Conservation (phyloP, 2,329 filamentous ascomycete genomes). For the Zalaria sp. region DNA sequence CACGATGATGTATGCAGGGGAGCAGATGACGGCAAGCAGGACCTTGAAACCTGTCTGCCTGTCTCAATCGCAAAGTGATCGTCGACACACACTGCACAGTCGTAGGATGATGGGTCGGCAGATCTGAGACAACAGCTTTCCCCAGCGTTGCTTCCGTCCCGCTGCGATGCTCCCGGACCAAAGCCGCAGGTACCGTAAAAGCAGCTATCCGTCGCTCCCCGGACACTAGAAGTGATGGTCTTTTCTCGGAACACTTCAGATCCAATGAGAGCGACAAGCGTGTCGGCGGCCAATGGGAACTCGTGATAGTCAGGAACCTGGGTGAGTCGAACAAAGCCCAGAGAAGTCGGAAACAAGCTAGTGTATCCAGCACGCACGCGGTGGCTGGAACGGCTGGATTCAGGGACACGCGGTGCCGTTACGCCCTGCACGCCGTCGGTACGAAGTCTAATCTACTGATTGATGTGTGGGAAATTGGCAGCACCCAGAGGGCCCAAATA, state of each 20-base stretch:
- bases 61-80: no score
- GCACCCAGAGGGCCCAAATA: neutral
- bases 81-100: no score
- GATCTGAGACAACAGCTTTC: neutral
- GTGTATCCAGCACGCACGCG: neutral
- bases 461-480: neutral
- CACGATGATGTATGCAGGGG: neutral
- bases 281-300: neutral
- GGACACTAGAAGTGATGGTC: neutral
- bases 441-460: neutral
- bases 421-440: no score
- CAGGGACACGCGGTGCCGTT: neutral
- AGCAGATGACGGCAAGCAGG: neutral
- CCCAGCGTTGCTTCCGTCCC: neutral
- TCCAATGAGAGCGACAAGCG: neutral
- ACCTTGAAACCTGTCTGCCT: neutral
- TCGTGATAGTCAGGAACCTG: neutral
- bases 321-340: neutral
- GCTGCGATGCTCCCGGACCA: neutral
- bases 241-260: neutral
- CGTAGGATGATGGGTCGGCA: neutral
- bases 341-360: neutral
- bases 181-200: neutral
- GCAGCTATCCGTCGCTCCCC: neutral
- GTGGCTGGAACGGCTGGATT: neutral